Percentiles rank a stretch among this genome's conserved stretches.
Conservation (phyloP, 106 monocot species). For the Allium fistulosum region DNA sequence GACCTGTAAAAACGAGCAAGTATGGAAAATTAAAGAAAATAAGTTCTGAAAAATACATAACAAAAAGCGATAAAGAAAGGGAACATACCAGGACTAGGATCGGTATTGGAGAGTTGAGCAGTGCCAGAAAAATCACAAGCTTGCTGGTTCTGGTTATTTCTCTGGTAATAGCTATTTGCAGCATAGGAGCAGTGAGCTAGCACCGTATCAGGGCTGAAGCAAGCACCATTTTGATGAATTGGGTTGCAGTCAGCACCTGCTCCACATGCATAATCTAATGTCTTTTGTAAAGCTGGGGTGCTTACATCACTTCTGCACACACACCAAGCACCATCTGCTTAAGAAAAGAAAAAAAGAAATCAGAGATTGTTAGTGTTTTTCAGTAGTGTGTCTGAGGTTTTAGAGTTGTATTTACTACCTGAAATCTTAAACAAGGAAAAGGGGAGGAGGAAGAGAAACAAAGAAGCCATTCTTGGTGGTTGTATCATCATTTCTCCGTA, state of each 20-base stretch:
- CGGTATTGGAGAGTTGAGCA: slow-evolving; percentile 19
- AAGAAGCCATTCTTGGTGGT: slow-evolving; percentile 11
- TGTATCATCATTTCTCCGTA: neutral
- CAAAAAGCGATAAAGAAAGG: neutral
- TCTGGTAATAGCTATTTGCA: slow-evolving; percentile 78
- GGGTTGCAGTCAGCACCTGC: slow-evolving; percentile 59
- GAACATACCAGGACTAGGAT: slow-evolving; percentile 39
- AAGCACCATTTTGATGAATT: slow-evolving; percentile 42
- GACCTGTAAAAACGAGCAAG: slow-evolving; percentile 21
- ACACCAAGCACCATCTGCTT: slow-evolving; percentile 66
- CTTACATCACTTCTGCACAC: slow-evolving; percentile 36
- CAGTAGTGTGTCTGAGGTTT: neutral
- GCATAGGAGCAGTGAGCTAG: slow-evolving; percentile 65
- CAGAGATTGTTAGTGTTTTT: no score
- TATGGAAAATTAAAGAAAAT: neutral
- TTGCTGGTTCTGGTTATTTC: slow-evolving; percentile 26
- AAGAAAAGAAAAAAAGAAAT: neutral
- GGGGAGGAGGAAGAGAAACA: slow-evolving; percentile 19
- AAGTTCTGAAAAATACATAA: neutral
- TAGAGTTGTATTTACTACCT: slow-evolving; percentile 12
- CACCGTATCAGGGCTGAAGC: slow-evolving; percentile 55
- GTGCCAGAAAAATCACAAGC: slow-evolving; percentile 11
- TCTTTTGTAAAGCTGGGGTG: slow-evolving; percentile 32
- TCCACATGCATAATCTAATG: slow-evolving; percentile 82
- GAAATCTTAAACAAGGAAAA: slow-evolving; percentile 20